Evolutionary conservation across 73 alveolate species (phyloP).

Genomic region (Tetrahymena elliotti): DNA sequence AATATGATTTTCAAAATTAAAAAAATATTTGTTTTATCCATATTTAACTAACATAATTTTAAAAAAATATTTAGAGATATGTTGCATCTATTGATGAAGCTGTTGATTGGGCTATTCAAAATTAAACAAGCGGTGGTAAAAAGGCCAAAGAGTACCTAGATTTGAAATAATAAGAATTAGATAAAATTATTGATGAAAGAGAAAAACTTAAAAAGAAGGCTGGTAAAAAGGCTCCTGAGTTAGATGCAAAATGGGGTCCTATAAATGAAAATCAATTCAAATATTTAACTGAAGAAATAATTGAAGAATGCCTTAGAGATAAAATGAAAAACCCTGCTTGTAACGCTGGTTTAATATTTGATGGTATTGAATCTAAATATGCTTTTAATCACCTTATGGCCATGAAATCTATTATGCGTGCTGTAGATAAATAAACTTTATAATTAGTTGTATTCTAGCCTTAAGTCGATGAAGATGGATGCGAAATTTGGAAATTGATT

Average conservation of each 20-base stretch:
- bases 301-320: slow-evolving; percentile 71
- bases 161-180: slow-evolving; percentile 72
- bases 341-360: slow-evolving; percentile 94
- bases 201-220: slow-evolving; percentile 84
- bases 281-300: slow-evolving; percentile 72
- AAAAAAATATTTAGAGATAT: slow-evolving; percentile 46
- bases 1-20: too few species aligned
- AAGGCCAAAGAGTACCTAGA: slow-evolving; percentile 70
- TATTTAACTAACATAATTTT: background rate
- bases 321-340: slow-evolving; percentile 87
- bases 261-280: slow-evolving; percentile 76
- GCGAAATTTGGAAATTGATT: slow-evolving; percentile 52
- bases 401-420: slow-evolving; percentile 75
- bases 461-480: slow-evolving; percentile 75
- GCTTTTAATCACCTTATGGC: slow-evolving; percentile 74
- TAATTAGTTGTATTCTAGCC: slow-evolving; percentile 68
- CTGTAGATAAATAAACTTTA: slow-evolving; percentile 73
- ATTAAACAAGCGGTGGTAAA: slow-evolving; percentile 72
- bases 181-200: slow-evolving; percentile 77
- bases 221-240: slow-evolving; percentile 79
- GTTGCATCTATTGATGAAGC: slow-evolving; percentile 72
- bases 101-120: slow-evolving; percentile 74
- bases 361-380: slow-evolving; percentile 74
- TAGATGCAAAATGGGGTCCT: slow-evolving; percentile 68
- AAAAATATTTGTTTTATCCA: too few species aligned